Evolutionary conservation across 495 filamentous ascomycete species (phyloP).

Genomic region (Penicillium daleae): DNA sequence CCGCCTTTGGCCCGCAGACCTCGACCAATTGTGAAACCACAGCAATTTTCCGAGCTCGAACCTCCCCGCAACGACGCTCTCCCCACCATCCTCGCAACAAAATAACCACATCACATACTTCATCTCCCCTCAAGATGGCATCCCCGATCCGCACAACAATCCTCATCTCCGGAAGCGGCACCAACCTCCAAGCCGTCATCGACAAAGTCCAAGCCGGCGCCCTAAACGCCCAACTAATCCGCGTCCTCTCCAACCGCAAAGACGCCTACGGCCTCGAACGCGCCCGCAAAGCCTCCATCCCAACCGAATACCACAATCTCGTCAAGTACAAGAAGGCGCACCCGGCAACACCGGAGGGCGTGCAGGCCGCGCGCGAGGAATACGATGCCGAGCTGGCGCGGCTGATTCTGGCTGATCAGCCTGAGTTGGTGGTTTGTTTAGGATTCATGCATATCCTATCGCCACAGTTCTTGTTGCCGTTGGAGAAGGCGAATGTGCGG

Average conservation of each 20-base stretch:
- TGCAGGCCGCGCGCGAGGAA: conserved; percentile 58
- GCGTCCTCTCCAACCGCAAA: conserved; percentile 83
- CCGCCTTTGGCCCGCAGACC: not conserved
- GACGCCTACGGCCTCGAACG: conserved; percentile 78
- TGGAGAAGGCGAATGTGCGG: conserved; percentile 60
- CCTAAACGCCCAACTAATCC: conserved; percentile 68
- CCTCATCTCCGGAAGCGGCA: conserved; percentile 78
- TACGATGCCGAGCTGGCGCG: conserved; percentile 84
- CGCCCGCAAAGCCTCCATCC: conserved; percentile 70
- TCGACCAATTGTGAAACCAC: not conserved
- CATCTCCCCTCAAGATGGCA: conserved; percentile 29
- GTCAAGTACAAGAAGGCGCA: conserved; percentile 65
- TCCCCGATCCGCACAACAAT: conserved; percentile 56
- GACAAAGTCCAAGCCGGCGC: conserved; percentile 61
- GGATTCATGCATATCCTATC: conserved; percentile 64
- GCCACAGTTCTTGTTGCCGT: conserved; percentile 64
- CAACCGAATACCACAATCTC: conserved; percentile 86
- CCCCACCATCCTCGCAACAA: conserved; percentile 3
- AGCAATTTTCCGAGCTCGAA: not conserved
- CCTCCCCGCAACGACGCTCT: not conserved
- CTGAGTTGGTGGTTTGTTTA: conserved; percentile 69
- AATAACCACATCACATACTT: not conserved
- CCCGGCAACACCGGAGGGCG: conserved; percentile 45
- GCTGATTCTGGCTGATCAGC: conserved; percentile 66
- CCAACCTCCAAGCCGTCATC: conserved; percentile 91